Evolutionary conservation across 176 grass and related monocot genomes (phyloP).

Genomic region (Dendrocalamus sinicus): DNA sequence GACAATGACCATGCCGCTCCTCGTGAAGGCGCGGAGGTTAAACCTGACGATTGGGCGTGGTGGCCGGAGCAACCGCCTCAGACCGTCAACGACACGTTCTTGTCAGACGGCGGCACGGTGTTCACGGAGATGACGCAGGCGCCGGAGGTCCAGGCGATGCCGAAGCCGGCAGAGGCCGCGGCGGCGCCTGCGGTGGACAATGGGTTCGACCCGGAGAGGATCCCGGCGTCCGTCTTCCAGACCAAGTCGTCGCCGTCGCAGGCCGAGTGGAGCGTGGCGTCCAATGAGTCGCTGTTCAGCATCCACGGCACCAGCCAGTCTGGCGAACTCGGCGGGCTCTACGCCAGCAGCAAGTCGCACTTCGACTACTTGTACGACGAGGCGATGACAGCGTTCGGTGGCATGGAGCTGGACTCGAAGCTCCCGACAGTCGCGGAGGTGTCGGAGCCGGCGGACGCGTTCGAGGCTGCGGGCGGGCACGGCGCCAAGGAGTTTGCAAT

Average conservation of each 20-base stretch:
- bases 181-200: neutral
- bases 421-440: slow-evolving; percentile 35
- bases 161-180: neutral
- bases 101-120: neutral
- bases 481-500: neutral
- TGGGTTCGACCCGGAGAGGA: slow-evolving; percentile 64
- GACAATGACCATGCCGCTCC: neutral
- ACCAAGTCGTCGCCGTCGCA: slow-evolving; percentile 48
- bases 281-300: slow-evolving; percentile 83
- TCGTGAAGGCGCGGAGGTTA: neutral
- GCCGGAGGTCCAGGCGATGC: slow-evolving; percentile 44
- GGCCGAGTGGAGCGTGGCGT: slow-evolving; percentile 72
- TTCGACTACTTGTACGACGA: slow-evolving; percentile 65
- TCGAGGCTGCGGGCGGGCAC: neutral
- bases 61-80: slow-evolving; percentile 19
- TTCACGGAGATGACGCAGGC: slow-evolving; percentile 9
- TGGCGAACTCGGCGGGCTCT: slow-evolving; percentile 36
- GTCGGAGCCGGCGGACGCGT: neutral
- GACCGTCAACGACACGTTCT: neutral
- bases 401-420: slow-evolving; percentile 4
- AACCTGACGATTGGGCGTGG: slow-evolving; percentile 30
- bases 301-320: slow-evolving; percentile 55
- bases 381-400: slow-evolving; percentile 14
- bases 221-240: slow-evolving; percentile 68
- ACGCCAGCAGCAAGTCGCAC: slow-evolving; percentile 44